Evolutionary conservation across 1,139 yeast species (phyloP).

Genomic region (Candida glucosophila): DNA sequence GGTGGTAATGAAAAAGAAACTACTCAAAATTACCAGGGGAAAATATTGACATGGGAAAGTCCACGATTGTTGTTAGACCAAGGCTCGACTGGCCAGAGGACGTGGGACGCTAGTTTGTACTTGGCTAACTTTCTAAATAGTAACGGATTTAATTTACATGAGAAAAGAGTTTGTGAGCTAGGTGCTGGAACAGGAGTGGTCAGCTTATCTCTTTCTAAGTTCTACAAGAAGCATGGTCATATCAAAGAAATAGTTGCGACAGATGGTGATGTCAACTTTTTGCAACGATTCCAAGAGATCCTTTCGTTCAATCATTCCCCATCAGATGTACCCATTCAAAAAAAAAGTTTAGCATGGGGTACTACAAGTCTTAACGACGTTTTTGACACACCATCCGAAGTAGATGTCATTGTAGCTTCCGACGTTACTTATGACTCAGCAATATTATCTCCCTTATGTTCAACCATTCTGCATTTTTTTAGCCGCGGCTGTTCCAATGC

Average conservation of each 20-base stretch:
- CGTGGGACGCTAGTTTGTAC: slow-evolving; percentile 92
- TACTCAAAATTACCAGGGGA: slow-evolving; percentile 17
- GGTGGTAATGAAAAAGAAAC: slow-evolving; percentile 11
- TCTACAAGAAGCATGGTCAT: slow-evolving; percentile 10
- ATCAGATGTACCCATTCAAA: slow-evolving; percentile 6
- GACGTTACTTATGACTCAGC: slow-evolving; percentile 78
- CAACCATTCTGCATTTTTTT: slow-evolving; percentile 37
- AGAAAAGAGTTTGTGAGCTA: slow-evolving; percentile 47
- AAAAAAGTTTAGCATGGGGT: slow-evolving; percentile 54
- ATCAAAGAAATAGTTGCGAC: slow-evolving; percentile 42
- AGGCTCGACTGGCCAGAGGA: slow-evolving; percentile 82
- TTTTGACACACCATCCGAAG: slow-evolving; percentile 7
- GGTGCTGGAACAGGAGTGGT: slow-evolving; percentile 94
- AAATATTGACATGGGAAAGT: slow-evolving; percentile 48
- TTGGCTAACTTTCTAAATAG: slow-evolving; percentile 40
- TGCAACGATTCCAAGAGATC: slow-evolving; percentile 42
- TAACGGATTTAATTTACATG: slow-evolving; percentile 6
- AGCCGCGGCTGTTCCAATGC: slow-evolving; percentile 22
- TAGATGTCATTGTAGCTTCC: slow-evolving; percentile 60
- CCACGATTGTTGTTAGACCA: slow-evolving; percentile 60
- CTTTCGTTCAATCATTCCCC: slow-evolving; percentile 32
- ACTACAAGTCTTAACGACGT: slow-evolving; percentile 22
- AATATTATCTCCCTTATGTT: slow-evolving; percentile 47
- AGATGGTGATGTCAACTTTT: slow-evolving; percentile 67
- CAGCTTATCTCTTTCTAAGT: slow-evolving; percentile 44